A percentile compares a stretch with the other conserved stretches of the same genome.
These are phyloP conservation scores for Syzygium aqueum DNA, from an alignment of 345 rosid species.

Conservation along the genomic window DNA sequence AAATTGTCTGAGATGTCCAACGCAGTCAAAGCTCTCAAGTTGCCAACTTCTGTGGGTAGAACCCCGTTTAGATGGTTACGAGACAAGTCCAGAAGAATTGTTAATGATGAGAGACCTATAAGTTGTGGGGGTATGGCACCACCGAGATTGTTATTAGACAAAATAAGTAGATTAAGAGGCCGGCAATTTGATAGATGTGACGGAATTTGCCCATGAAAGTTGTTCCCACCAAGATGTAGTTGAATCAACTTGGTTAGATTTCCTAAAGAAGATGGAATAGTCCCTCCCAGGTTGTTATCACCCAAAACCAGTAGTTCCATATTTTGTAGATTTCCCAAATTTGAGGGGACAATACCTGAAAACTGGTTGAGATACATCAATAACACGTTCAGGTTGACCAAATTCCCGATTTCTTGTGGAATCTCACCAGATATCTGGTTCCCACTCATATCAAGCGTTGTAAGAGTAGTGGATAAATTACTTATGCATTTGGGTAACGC, in stretches of 20 bases:
- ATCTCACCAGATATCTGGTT: background rate
- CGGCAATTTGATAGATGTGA: background rate
- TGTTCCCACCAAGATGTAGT: background rate
- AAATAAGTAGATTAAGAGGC: background rate
- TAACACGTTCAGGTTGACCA: background rate
- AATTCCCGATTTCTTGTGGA: background rate
- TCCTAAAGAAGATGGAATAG: background rate
- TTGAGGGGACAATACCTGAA: background rate
- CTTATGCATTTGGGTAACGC: background rate
- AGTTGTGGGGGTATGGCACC: background rate
- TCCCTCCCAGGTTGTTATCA: background rate
- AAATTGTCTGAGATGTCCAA: background rate
- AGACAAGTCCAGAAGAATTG: background rate
- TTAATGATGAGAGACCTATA: background rate
- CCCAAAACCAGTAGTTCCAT: rapidly evolving
- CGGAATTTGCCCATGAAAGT: background rate
- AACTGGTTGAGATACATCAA: background rate
- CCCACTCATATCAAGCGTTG: rapidly evolving
- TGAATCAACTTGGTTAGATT: background rate
- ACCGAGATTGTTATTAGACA: background rate
- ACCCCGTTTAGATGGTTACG: background rate
- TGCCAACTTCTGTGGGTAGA: background rate
- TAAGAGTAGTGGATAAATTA: background rate
- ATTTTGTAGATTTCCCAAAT: background rate
- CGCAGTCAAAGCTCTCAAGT: background rate